Conservation (phyloP, 176 grass and related monocot species). For the Leersia perrieri region DNA sequence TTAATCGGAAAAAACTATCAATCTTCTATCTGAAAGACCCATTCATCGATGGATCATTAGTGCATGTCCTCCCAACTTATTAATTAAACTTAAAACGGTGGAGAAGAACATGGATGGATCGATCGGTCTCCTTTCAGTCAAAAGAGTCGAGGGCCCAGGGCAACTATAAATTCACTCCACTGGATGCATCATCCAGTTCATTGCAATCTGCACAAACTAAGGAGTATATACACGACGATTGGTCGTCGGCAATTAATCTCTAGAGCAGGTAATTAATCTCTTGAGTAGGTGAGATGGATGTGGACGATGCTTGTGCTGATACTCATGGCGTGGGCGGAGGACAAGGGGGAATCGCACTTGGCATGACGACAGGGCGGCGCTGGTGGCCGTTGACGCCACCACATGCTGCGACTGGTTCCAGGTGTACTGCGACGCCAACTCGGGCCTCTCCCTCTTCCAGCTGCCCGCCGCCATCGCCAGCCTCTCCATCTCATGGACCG, state of each 20-base stretch:
- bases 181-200: no score
- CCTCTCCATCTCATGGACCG: conserved; percentile 58
- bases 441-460: conserved; percentile 30
- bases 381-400: conserved; percentile 40
- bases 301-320: neutral
- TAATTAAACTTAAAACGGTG: no score
- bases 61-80: conserved; percentile 31
- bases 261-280: no score
- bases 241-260: no score
- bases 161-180: no score
- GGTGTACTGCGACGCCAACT: conserved; percentile 42
- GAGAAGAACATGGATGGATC: no score
- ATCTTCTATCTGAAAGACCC: neutral
- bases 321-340: neutral
- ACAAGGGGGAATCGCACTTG: conserved; percentile 4
- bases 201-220: no score
- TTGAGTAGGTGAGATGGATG: no score
- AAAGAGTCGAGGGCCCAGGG: no score
- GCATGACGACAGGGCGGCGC: conserved; percentile 44
- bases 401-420: conserved; percentile 59
- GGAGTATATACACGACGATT: no score
- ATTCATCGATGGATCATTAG: no score
- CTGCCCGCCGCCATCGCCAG: neutral
- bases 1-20: neutral
- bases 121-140: no score